Conservation (phyloP, 768 basidiomycete species). For the Mycena vulgaris region DNA sequence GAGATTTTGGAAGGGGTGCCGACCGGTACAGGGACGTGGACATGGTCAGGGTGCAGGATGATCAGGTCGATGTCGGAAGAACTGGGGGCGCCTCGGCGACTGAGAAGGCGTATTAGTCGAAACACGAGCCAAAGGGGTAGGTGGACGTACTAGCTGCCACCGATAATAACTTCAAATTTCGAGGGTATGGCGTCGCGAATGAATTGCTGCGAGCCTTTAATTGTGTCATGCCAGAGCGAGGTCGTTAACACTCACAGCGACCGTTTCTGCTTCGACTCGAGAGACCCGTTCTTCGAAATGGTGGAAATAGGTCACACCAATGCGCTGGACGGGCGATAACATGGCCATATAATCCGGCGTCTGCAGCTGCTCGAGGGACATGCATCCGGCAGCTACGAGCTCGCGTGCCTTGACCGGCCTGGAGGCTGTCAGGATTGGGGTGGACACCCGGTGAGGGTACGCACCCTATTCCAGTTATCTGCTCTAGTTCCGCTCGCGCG, state of each 20-base stretch:
- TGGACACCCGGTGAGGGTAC: constrained; percentile 17
- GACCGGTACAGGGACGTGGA: constrained; percentile 55
- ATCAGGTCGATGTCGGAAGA: constrained; percentile 60
- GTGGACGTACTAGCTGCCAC: constrained; percentile 70
- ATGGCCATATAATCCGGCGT: constrained; percentile 54
- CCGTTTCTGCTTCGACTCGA: constrained; percentile 58
- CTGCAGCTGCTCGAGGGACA: constrained; percentile 57
- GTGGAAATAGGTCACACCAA: constrained; percentile 57
- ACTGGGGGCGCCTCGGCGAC: constrained; percentile 62
- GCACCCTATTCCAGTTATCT: constrained; percentile 66
- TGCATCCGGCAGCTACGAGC: constrained; percentile 69
- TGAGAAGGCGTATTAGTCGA: constrained; percentile 45
- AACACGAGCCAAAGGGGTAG: not conserved
- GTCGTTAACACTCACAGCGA: constrained; percentile 59
- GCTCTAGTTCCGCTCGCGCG: constrained; percentile 50
- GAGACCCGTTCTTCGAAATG: constrained; percentile 55
- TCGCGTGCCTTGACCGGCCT: constrained; percentile 56
- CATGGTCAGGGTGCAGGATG: constrained; percentile 61
- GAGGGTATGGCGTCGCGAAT: constrained; percentile 61
- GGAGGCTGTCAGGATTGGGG: constrained; percentile 25
- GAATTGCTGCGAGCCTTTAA: constrained; percentile 57
- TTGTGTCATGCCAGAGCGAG: not conserved
- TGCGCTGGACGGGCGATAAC: constrained; percentile 56
- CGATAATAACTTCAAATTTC: constrained; percentile 65
- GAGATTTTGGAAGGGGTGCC: constrained; percentile 8